Conservation (phyloP, 495 filamentous ascomycete species). For the Amphirosellinia nigrospora region DNA sequence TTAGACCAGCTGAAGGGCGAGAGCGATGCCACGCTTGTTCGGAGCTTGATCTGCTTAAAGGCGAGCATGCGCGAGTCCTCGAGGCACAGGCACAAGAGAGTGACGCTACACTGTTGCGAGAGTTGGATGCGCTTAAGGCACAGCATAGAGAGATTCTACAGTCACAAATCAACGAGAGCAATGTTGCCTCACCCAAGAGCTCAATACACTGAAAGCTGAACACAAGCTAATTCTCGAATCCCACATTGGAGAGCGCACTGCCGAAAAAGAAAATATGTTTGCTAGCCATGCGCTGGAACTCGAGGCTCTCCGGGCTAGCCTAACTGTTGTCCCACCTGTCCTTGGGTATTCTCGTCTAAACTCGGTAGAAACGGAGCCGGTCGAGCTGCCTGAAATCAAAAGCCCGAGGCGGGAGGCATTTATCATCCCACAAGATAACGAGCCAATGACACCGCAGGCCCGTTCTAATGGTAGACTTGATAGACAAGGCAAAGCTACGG, state of each 20-base stretch:
- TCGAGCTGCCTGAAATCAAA: slow-evolving; percentile 42
- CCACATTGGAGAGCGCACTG: slow-evolving; percentile 21
- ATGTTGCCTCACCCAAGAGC: slow-evolving; percentile 27
- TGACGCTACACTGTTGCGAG: slow-evolving; percentile 18
- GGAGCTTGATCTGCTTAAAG: slow-evolving; percentile 30
- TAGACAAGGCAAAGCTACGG: slow-evolving; percentile 45
- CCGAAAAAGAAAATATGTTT: slow-evolving; percentile 34
- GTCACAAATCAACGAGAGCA: slow-evolving; percentile 23
- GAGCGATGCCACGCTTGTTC: slow-evolving; percentile 20
- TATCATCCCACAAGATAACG: slow-evolving; percentile 50
- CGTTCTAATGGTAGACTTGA: slow-evolving; percentile 49
- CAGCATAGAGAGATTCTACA: slow-evolving; percentile 24
- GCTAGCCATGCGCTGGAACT: slow-evolving; percentile 34
- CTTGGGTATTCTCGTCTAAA: slow-evolving; percentile 57
- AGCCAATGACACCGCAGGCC: slow-evolving; percentile 31
- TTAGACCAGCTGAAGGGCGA: slow-evolving; percentile 30
- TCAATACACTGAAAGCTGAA: slow-evolving; percentile 31
- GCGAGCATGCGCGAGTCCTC: slow-evolving; percentile 23
- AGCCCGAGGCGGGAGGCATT: slow-evolving; percentile 56
- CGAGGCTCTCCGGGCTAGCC: slow-evolving; percentile 33
- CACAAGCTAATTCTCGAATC: slow-evolving; percentile 30
- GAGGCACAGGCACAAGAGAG: slow-evolving; percentile 20
- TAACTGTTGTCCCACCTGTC: slow-evolving; percentile 27
- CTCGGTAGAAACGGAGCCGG: slow-evolving; percentile 57
- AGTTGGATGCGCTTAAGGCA: slow-evolving; percentile 26